Evolutionary conservation across 495 filamentous ascomycete species (phyloP).

Genomic region (Amorphotheca resinae): DNA sequence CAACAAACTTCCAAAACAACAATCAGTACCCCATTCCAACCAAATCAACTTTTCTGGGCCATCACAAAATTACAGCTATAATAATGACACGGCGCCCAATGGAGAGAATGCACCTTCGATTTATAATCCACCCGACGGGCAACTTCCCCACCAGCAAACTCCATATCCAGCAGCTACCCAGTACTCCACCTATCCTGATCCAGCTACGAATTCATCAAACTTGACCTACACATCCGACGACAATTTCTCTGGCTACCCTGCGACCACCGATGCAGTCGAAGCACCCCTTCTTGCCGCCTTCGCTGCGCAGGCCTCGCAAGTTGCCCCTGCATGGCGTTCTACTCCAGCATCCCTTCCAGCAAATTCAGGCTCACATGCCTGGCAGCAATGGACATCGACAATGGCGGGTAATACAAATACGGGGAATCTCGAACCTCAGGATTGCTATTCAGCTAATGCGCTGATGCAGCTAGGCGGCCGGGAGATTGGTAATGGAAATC

Average conservation of each 20-base stretch:
- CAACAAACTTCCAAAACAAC: conserved; percentile 2
- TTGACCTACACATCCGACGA: conserved; percentile 13
- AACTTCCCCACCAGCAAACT: conserved; percentile 11
- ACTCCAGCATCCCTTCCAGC: neutral
- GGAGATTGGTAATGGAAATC: neutral
- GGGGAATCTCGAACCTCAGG: conserved; percentile 16
- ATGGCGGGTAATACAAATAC: conserved; percentile 7
- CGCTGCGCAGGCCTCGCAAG: conserved; percentile 16
- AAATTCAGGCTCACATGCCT: conserved; percentile 12
- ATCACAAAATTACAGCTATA: conserved; percentile 1
- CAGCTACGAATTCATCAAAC: conserved; percentile 1
- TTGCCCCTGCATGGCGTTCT: neutral
- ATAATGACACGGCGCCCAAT: conserved; percentile 2
- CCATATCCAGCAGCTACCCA: conserved; percentile 20
- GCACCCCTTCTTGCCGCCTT: conserved; percentile 17
- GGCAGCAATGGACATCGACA: conserved; percentile 17
- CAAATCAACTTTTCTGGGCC: neutral
- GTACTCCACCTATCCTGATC: conserved; percentile 16
- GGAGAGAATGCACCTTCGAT: conserved; percentile 1
- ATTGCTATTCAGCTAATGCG: conserved; percentile 18
- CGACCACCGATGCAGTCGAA: conserved; percentile 8
- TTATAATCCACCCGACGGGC: conserved; percentile 3
- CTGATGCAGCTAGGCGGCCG: conserved; percentile 17
- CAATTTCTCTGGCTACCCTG: conserved; percentile 6
- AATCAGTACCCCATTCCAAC: neutral